Evolutionary conservation across 2,329 filamentous ascomycete genomes (phyloP).

Genomic region (Botryotinia calthae): DNA sequence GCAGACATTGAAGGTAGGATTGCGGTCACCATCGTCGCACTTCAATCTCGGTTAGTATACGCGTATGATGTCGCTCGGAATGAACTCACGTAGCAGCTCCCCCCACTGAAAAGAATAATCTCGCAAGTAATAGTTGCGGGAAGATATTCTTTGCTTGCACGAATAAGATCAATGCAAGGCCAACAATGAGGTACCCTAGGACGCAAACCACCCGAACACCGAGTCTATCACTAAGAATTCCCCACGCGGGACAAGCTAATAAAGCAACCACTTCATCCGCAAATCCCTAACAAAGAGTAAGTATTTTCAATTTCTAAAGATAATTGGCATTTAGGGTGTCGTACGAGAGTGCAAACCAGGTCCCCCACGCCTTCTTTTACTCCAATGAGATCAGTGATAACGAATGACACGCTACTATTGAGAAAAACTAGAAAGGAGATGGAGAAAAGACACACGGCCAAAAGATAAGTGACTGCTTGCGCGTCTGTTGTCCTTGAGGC

Average conservation of each 20-base stretch:
- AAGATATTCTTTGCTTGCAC: slow-evolving; percentile 87
- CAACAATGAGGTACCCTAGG: slow-evolving; percentile 79
- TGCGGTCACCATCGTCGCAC: slow-evolving; percentile 93
- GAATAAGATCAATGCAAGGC: slow-evolving; percentile 71
- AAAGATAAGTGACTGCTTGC: slow-evolving; percentile 71
- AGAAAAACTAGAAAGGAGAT: slow-evolving; percentile 89
- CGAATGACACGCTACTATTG: slow-evolving; percentile 80
- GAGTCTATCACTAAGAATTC: slow-evolving; percentile 71
- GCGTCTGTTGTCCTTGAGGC: slow-evolving; percentile 56
- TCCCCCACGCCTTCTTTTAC: slow-evolving; percentile 71
- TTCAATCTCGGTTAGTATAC: slow-evolving; percentile 34
- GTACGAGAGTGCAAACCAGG: slow-evolving; percentile 70
- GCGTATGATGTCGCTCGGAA: slow-evolving; percentile 12
- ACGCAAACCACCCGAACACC: slow-evolving; percentile 73
- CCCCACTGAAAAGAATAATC: slow-evolving; percentile 84
- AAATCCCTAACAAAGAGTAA: slow-evolving; percentile 53
- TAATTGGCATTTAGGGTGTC: slow-evolving; percentile 8
- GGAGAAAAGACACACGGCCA: slow-evolving; percentile 80
- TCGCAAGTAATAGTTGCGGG: slow-evolving; percentile 79
- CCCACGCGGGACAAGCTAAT: slow-evolving; percentile 77
- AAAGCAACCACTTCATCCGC: slow-evolving; percentile 80
- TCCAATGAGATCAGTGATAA: slow-evolving; percentile 78
- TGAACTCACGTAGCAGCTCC: slow-evolving; percentile 74
- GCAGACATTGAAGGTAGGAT: slow-evolving; percentile 73
- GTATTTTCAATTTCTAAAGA: slow-evolving; percentile 14